phyloP scores from a whole-genome alignment of 2,329 filamentous ascomycete species.

The Colletotrichum truncatum region DNA sequence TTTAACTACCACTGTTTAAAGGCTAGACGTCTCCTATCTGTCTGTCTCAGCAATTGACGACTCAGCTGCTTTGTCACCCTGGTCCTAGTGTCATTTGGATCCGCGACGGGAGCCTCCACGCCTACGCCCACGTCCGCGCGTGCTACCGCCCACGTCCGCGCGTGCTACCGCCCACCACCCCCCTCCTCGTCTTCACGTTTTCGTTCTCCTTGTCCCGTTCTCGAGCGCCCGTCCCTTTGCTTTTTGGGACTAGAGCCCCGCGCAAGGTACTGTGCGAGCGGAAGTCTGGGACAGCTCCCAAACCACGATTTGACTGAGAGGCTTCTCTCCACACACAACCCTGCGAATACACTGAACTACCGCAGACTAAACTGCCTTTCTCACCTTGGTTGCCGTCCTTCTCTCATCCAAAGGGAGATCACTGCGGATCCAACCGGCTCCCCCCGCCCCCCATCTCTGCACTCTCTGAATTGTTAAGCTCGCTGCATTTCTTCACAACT shows the following conservation, averaged over 20 bases:
- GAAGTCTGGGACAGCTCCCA: conserved; percentile 8
- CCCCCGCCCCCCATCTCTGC: not conserved
- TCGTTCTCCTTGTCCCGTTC: not conserved
- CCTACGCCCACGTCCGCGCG: conserved; percentile 3
- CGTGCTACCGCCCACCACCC: not conserved
- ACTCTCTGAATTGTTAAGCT: not conserved
- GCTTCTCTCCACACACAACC: conserved; percentile 4
- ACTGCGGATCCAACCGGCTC: not conserved
- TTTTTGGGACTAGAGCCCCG: conserved; percentile 5
- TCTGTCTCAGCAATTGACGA: conserved; percentile 18
- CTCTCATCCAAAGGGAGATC: not conserved
- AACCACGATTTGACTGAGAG: conserved; percentile 11
- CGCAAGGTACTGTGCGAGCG: not conserved
- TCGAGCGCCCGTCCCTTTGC: conserved; percentile 6
- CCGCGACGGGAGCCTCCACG: conserved; percentile 29
- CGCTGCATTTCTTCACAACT: not conserved
- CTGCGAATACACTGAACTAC: not conserved
- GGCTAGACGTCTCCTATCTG: not conserved
- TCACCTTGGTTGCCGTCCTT: not conserved
- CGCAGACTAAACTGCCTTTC: not conserved
- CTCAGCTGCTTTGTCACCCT: conserved; percentile 19
- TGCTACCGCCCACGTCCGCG: too few species aligned
- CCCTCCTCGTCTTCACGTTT: not conserved
- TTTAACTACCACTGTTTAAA: not conserved
- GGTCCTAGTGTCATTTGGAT: conserved; percentile 28